Evolutionary conservation across 768 basidiomycete genomes (phyloP).

Genomic region (Sarcomyxa edulis): DNA sequence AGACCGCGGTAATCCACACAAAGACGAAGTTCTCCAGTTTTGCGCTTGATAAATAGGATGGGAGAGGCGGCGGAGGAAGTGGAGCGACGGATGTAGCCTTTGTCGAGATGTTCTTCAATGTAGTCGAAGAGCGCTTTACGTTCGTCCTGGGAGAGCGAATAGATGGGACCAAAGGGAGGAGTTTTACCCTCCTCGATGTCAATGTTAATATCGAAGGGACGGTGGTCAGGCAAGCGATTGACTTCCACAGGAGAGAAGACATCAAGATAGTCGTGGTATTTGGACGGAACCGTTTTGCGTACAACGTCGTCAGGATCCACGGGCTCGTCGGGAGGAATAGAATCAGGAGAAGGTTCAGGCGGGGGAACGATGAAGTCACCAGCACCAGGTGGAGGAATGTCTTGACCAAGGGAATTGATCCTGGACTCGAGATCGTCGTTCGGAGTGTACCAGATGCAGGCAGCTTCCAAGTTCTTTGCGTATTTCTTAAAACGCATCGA

Average conservation of each 20-base stretch:
- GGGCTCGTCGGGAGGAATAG: slow-evolving; percentile 2
- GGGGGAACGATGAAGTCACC: slow-evolving; percentile 11
- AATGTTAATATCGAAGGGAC: slow-evolving; percentile 28
- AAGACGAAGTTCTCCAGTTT: slow-evolving; percentile 14
- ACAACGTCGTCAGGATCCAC: slow-evolving; percentile 3
- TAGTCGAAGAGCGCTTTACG: slow-evolving; percentile 15
- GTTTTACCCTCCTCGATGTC: slow-evolving; percentile 23
- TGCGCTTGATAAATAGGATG: slow-evolving; percentile 13
- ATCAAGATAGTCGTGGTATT: slow-evolving; percentile 21
- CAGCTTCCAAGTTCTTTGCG: slow-evolving; percentile 11
- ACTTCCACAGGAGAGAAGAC: slow-evolving; percentile 19
- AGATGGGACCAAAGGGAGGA: slow-evolving; percentile 29
- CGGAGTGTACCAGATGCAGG: slow-evolving; percentile 5
- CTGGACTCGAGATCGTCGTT: slow-evolving; percentile 3
- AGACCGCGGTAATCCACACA: slow-evolving; percentile 9
- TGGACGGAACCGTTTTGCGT: slow-evolving; percentile 14
- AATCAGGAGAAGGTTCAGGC: slow-evolving; percentile 9
- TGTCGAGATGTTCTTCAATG: slow-evolving; percentile 16
- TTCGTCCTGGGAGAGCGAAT: slow-evolving; percentile 20
- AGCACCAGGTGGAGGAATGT: slow-evolving; percentile 7
- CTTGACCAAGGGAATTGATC: background rate
- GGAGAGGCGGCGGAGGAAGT: slow-evolving; percentile 9
- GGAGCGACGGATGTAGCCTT: slow-evolving; percentile 18
- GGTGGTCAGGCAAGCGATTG: slow-evolving; percentile 24
- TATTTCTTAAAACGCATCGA: slow-evolving; percentile 15